These are phyloP conservation scores for Rhynchosporium agropyri DNA, from an alignment of 2,329 filamentous ascomycete species.

Conservation along the genomic window DNA sequence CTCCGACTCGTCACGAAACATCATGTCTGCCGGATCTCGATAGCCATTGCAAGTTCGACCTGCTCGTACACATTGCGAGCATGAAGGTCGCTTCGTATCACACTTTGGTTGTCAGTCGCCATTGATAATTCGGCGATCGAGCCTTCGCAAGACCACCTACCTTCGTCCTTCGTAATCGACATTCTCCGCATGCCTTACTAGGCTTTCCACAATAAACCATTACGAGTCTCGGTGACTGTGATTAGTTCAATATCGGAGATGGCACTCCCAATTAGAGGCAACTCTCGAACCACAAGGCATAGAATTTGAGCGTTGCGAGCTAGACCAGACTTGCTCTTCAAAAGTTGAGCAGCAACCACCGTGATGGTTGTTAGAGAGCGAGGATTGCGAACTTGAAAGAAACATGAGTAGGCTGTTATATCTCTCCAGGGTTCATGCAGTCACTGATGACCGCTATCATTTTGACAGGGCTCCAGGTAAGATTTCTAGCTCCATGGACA, in stretches of 20 bases:
- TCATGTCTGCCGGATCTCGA: slow-evolving; percentile 57
- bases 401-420: not conserved
- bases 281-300: not conserved
- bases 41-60: slow-evolving; percentile 57
- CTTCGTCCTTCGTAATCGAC: slow-evolving; percentile 48
- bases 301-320: not conserved
- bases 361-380: not conserved
- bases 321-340: not conserved
- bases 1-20: slow-evolving; percentile 58
- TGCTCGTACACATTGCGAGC: slow-evolving; percentile 58
- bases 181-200: slow-evolving; percentile 39
- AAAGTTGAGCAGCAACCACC: slow-evolving; percentile 3
- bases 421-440: not conserved
- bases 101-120: slow-evolving; percentile 47
- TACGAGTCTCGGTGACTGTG: not conserved
- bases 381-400: not conserved
- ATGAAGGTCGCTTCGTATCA: slow-evolving; percentile 54
- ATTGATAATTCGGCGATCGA: not conserved
- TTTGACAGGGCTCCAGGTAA: not conserved
- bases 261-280: no score
- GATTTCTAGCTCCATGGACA: not conserved
- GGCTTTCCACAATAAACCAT: slow-evolving; percentile 32
- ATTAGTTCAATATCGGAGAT: not conserved
- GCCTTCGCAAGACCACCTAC: slow-evolving; percentile 21
- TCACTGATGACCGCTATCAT: not conserved